phyloP scores from a whole-genome alignment of 2,329 filamentous ascomycete genomes.

The Fusarium sambucinum region DNA sequence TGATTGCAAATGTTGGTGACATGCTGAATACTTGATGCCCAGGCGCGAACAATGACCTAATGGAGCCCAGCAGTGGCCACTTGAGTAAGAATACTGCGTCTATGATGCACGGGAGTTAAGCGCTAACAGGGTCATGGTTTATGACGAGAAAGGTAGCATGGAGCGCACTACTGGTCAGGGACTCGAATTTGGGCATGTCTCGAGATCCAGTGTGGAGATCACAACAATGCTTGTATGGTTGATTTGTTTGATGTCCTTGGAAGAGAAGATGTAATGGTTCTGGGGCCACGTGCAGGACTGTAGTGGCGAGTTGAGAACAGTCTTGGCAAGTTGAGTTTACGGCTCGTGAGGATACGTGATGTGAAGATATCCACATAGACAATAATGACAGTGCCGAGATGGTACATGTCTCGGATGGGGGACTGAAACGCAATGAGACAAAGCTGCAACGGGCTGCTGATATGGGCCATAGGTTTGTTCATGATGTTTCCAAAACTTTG shows the following conservation, averaged over 20 bases:
- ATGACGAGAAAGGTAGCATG: slow-evolving; percentile 13
- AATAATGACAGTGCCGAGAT: slow-evolving; percentile 18
- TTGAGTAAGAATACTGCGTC: slow-evolving; percentile 8
- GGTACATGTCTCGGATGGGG: slow-evolving; percentile 30
- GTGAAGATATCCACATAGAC: not conserved
- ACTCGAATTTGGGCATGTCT: slow-evolving; percentile 14
- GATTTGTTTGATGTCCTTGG: not conserved
- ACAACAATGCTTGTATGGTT: not conserved
- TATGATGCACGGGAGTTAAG: slow-evolving; percentile 15
- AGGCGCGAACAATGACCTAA: not conserved
- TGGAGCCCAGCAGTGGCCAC: not conserved
- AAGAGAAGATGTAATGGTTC: not conserved
- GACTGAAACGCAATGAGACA: slow-evolving; percentile 35
- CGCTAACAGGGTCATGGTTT: slow-evolving; percentile 26
- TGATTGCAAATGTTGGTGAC: not conserved
- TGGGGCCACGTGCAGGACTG: not conserved
- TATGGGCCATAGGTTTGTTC: not conserved
- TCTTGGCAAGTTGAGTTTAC: not conserved
- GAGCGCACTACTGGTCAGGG: slow-evolving; percentile 24
- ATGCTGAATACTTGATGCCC: not conserved
- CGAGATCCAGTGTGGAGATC: slow-evolving; percentile 12
- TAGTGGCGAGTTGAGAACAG: not conserved
- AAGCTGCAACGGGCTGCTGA: slow-evolving; percentile 25
- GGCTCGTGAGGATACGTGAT: not conserved
- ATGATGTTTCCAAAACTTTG: slow-evolving; percentile 13